Evolutionary conservation across 2,329 filamentous ascomycete genomes (phyloP), one percentile per base, ranked within the genome.

Genomic region (Bipolaris oryzae): DNA sequence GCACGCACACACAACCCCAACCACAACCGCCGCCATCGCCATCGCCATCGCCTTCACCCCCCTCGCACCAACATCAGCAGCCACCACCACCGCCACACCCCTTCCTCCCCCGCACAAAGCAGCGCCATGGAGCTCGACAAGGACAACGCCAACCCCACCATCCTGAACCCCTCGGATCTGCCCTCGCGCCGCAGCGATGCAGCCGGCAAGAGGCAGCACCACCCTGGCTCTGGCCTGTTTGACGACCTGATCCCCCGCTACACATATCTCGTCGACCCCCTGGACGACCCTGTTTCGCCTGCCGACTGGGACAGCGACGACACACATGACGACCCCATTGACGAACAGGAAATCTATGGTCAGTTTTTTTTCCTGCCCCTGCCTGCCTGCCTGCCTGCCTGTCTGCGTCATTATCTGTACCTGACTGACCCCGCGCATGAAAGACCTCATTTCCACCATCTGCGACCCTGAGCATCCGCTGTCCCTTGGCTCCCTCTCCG

Each of bases 261-360:
- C 62, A 77, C 76, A 54, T 79, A 81, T 60, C 73, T 79, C 50
- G 76, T 73, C 60, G 82, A 85, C 67, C 80, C 82, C 34, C 82
- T 84, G 53, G 76, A 64, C 60, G 73, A 60, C 68, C 74, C 63
- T 45, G 65, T 54, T 25, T 74, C 71, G 46, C 75, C 76, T 21
- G 76, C 72, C 45, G 68, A 75, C 45, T 77, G 77, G 7, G 85
- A 88, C 56, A 83, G 86, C 44, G 82, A 86, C 46, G 82, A 86
- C 46, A 80, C 81, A 1, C 82, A 87, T 1, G 82, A 87, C 34
- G 93, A 98, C 68, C 90, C 90, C 55, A 96, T 99, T 66, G 95
- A 99, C 73, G 91, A 96, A 76, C 95, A 97, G 76, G 95, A 99
- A 78, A 94, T 99, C 39, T 99, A 94, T 74, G 92, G 92, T 95